These are phyloP conservation scores for Neonectria coccinea DNA, from an alignment of 2,329 filamentous ascomycete genomes.

Conservation along the genomic window DNA sequence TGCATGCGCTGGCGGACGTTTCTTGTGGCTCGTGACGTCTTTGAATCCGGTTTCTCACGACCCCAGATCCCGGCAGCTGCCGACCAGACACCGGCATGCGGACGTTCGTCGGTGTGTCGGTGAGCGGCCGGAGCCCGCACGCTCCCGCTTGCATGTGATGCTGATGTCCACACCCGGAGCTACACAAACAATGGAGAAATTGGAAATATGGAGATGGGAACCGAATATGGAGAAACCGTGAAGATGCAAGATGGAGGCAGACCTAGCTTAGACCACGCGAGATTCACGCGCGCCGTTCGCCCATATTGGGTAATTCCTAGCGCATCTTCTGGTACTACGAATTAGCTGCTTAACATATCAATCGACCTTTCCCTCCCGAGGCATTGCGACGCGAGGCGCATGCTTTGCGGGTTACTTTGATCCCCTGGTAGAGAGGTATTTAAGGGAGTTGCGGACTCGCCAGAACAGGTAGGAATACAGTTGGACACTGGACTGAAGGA, in stretches of 20 bases:
- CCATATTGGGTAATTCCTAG: slow-evolving; percentile 36
- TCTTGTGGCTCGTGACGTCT: slow-evolving; percentile 21
- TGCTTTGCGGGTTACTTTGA: neutral
- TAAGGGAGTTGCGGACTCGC: slow-evolving; percentile 28
- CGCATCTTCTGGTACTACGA: slow-evolving; percentile 23
- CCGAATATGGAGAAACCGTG: slow-evolving; percentile 16
- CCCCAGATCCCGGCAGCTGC: slow-evolving; percentile 27
- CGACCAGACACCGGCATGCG: slow-evolving; percentile 13
- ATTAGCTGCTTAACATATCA: slow-evolving; percentile 10
- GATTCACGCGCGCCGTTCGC: neutral
- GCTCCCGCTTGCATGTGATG: slow-evolving; percentile 28
- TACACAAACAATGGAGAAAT: slow-evolving; percentile 5
- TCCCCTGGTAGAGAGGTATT: slow-evolving; percentile 23
- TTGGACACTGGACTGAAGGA: slow-evolving; percentile 23
- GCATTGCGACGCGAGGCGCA: slow-evolving; percentile 21
- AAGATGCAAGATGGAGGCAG: slow-evolving; percentile 17
- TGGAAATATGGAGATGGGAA: slow-evolving; percentile 14
- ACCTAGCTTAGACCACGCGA: slow-evolving; percentile 8
- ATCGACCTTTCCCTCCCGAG: slow-evolving; percentile 15
- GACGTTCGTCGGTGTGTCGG: slow-evolving; percentile 31
- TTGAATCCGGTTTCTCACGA: slow-evolving; percentile 40
- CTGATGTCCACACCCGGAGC: neutral
- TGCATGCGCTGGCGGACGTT: slow-evolving; percentile 17
- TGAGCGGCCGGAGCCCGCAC: slow-evolving; percentile 20
- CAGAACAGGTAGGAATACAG: slow-evolving; percentile 6